Percentiles rank a stretch among this genome's conserved stretches.
Evolutionary conservation across 2,329 filamentous ascomycete genomes (phyloP).

Genomic region (Aureobasidium vineae): DNA sequence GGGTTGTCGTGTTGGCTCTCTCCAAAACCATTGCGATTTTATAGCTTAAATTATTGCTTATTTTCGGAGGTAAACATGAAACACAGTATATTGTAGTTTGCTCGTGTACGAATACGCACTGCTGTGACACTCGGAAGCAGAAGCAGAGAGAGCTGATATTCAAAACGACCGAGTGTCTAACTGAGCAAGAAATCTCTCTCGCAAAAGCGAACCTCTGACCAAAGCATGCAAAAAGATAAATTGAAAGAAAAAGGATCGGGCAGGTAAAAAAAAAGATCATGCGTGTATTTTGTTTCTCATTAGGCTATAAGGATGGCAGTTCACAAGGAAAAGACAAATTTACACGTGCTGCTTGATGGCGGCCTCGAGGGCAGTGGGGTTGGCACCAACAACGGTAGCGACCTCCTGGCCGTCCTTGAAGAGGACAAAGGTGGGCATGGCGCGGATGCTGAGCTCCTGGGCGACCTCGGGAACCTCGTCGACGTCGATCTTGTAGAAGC

Average conservation of each 20-base stretch:
- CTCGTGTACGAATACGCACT: neutral
- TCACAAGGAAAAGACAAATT: neutral
- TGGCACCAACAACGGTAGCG: conserved; percentile 74
- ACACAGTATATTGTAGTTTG: neutral
- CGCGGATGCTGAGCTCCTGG: conserved; percentile 73
- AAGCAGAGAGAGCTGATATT: neutral
- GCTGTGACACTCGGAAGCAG: neutral
- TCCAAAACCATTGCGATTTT: no score
- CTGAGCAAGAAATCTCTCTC: neutral
- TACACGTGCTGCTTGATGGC: conserved; percentile 46
- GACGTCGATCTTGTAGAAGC: conserved; percentile 90
- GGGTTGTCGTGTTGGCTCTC: no score
- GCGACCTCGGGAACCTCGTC: conserved; percentile 75
- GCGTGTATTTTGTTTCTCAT: conserved; percentile 22
- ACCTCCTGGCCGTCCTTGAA: conserved; percentile 77
- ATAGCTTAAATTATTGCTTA: no score
- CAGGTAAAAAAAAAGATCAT: neutral
- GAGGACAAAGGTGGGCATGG: conserved; percentile 89
- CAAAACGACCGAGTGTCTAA: neutral
- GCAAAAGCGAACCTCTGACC: neutral
- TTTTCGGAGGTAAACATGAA: neutral
- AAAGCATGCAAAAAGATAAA: neutral
- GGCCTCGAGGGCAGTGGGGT: conserved; percentile 64
- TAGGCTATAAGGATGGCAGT: conserved; percentile 8
- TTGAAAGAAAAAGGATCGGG: neutral